Percentiles rank a stretch among this genome's conserved stretches.
Conservation (phyloP, 2,329 filamentous ascomycete genomes). For the Purpureocillium takamizusanense region DNA sequence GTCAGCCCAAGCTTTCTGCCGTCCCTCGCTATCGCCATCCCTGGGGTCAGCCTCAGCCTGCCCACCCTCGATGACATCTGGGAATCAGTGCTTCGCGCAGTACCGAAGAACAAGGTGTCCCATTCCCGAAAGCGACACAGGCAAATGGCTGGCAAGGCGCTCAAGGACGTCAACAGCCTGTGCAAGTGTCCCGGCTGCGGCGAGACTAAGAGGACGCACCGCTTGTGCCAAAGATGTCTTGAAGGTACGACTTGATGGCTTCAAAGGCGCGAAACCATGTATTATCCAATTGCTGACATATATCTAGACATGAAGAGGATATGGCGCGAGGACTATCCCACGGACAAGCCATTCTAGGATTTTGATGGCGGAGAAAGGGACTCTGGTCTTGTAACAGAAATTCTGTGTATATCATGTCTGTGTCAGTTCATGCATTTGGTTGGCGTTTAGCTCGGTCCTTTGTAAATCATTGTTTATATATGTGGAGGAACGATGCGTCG, state of each 20-base stretch:
- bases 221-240: slow-evolving; percentile 81
- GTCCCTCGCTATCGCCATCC: slow-evolving; percentile 47
- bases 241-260: slow-evolving; percentile 48
- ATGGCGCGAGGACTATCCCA: slow-evolving; percentile 29
- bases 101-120: slow-evolving; percentile 98
- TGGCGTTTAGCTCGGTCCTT: slow-evolving; percentile 23
- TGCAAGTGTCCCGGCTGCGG: slow-evolving; percentile 89
- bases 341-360: slow-evolving; percentile 21
- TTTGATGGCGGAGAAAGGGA: slow-evolving; percentile 5
- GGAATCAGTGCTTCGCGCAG: slow-evolving; percentile 85
- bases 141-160: slow-evolving; percentile 89
- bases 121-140: slow-evolving; percentile 91
- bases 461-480: slow-evolving; percentile 13
- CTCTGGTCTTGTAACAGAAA: slow-evolving; percentile 16
- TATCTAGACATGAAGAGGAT: slow-evolving; percentile 35
- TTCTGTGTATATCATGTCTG: slow-evolving; percentile 19
- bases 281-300: neutral
- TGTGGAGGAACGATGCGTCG: slow-evolving; percentile 2
- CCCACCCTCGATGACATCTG: slow-evolving; percentile 69
- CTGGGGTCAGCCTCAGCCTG: slow-evolving; percentile 47
- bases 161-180: slow-evolving; percentile 81
- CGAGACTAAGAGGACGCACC: slow-evolving; percentile 76
- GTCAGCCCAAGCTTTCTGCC: slow-evolving; percentile 39
- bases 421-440: slow-evolving; percentile 20
- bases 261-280: neutral